These are phyloP conservation scores for Globisporangium okanoganense DNA, from an alignment of 352 stramenopile species.

Conservation along the genomic window DNA sequence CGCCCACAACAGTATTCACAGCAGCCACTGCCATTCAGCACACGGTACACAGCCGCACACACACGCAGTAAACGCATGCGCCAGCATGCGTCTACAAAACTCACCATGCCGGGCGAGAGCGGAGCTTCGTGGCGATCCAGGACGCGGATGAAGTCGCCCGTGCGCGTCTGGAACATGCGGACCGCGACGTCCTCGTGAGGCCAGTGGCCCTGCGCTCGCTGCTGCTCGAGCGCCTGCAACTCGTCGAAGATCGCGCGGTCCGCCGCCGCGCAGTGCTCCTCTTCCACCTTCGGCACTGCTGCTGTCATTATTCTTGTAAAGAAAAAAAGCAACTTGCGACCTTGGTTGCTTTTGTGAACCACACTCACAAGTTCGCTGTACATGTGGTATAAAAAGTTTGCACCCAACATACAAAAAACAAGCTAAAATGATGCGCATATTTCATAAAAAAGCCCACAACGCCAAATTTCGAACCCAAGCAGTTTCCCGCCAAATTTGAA, in stretches of 20 bases:
- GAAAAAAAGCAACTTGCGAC: too few species aligned
- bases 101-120: slow-evolving; percentile 50
- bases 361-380: too few species aligned
- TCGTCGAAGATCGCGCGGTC: slow-evolving; percentile 22
- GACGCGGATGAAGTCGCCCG: slow-evolving; percentile 54
- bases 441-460: too few species aligned
- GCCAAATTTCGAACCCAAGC: too few species aligned
- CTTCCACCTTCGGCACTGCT: not conserved
- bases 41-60: not conserved
- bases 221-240: slow-evolving; percentile 27
- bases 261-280: not conserved
- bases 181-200: slow-evolving; percentile 7
- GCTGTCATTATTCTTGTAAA: too few species aligned
- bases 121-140: slow-evolving; percentile 51
- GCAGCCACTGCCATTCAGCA: not conserved
- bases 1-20: not conserved
- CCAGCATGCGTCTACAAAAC: slow-evolving; percentile 1
- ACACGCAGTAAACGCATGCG: not conserved
- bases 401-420: too few species aligned
- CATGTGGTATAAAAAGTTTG: too few species aligned
- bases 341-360: too few species aligned
- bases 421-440: too few species aligned
- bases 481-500: too few species aligned
- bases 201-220: slow-evolving; percentile 21
- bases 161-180: slow-evolving; percentile 8